Evolutionary conservation across 495 filamentous ascomycete genomes (phyloP), one percentile per base, ranked within the genome.

Genomic region (Neurospora hispaniola): DNA sequence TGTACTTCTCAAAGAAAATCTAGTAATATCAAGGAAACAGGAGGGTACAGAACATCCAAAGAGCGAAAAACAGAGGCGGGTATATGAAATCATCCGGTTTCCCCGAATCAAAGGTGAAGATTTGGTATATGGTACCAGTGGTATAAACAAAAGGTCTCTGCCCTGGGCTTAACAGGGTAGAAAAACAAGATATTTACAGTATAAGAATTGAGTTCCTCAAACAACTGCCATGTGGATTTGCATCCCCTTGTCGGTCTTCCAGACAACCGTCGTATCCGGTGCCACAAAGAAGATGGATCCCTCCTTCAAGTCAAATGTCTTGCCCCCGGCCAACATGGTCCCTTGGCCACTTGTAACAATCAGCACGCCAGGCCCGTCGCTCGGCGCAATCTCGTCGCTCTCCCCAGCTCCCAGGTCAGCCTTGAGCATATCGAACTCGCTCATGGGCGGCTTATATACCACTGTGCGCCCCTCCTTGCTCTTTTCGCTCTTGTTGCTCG

Each of bases 271-370:
- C 70, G 88, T 81, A 2, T 88, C 90, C 23, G 87, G 85, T 11
- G 89, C 91, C 7, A 93, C 83, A 79, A 92, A 94, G 75, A 84
- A 94, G 10, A 93, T 88, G 75, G 80, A 87, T 0, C 93, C 92
- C 79, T 91, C 87, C 14, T 84, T 85, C 41, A 93, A 72, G 39
- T 89, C 82, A 54, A 88, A 78, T 20, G 79, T 79, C 78, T 85
- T 82, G 12, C 85, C 87, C 41, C 86, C 84, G 4, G 86, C 86
- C 62, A 79, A 82, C 87, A 94, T 84, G 66, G 68, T 81, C 6
- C 90, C 92, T 18, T 79, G 76, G 0, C 92, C 92, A 48, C 85
- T 85, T 1, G 88, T 90, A 5, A 90, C 87, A 69, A 93, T 86
- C 78, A 91, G 73, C 38, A 94, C 84, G 72, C 88, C 89, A 0